Percentiles rank a stretch among this genome's conserved stretches.
Evolutionary conservation across 768 basidiomycete species (phyloP).

Genomic region (Serpula lacrymans): DNA sequence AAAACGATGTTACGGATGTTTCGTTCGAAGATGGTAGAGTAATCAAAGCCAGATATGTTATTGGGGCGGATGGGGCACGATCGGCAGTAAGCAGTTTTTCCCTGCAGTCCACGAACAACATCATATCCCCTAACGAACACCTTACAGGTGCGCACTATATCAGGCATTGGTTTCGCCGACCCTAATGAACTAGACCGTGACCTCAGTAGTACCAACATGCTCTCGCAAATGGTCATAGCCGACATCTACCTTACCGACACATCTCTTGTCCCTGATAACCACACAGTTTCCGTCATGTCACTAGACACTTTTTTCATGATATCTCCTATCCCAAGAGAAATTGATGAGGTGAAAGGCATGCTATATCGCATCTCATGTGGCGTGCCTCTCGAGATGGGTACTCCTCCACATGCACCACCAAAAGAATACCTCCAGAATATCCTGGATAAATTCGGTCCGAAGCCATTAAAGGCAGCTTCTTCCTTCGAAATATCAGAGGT

Average conservation of each 20-base stretch:
- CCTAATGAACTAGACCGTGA: constrained; percentile 32
- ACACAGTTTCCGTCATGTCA: constrained; percentile 23
- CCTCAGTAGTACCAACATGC: constrained; percentile 20
- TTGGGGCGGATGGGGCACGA: constrained; percentile 50
- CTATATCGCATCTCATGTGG: constrained; percentile 41
- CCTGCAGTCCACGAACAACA: not conserved
- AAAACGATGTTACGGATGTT: constrained; percentile 33
- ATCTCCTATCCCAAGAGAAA: constrained; percentile 30
- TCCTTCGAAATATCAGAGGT: constrained; percentile 36
- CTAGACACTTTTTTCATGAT: constrained; percentile 31
- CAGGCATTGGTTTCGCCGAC: constrained; percentile 42
- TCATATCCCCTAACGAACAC: not conserved
- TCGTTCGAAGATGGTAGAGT: constrained; percentile 43
- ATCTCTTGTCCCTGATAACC: constrained; percentile 9
- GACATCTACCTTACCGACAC: constrained; percentile 36
- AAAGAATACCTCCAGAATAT: constrained; percentile 42
- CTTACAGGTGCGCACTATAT: constrained; percentile 38
- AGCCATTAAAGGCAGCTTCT: constrained; percentile 30
- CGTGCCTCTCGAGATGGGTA: constrained; percentile 31
- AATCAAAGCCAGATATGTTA: constrained; percentile 42
- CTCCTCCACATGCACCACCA: constrained; percentile 34
- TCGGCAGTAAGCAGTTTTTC: constrained; percentile 35
- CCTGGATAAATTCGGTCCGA: constrained; percentile 39
- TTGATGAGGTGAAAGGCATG: constrained; percentile 7
- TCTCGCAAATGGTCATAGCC: constrained; percentile 43